Evolutionary conservation across 345 rosid genomes (phyloP).

Genomic region (Bruguiera gymnorhiza): DNA sequence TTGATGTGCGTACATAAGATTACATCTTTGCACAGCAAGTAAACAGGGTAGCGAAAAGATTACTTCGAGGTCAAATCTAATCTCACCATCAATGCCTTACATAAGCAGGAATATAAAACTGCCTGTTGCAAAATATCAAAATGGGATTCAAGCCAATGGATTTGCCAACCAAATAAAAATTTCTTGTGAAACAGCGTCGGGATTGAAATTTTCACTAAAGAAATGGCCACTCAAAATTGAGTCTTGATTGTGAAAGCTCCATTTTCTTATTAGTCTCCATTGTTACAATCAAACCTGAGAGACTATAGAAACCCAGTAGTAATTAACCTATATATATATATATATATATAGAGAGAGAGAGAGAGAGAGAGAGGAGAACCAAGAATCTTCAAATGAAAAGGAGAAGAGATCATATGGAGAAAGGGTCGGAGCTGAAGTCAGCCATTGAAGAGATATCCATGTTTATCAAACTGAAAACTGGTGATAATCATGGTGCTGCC

Average conservation of each 20-base stretch:
- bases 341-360: no score
- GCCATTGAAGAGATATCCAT: constrained; percentile 77
- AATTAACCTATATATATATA: not conserved
- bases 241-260: not conserved
- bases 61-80: constrained; percentile 42
- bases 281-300: constrained; percentile 3
- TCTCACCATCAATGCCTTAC: constrained; percentile 30
- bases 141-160: constrained; percentile 13
- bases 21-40: not conserved
- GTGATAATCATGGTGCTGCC: constrained; percentile 26
- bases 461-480: constrained; percentile 39
- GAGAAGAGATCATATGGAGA: constrained; percentile 57
- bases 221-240: not conserved
- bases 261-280: not conserved
- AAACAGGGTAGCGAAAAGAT: constrained; percentile 21
- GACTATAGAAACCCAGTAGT: not conserved
- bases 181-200: not conserved
- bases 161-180: constrained; percentile 1
- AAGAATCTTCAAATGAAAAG: constrained; percentile 51
- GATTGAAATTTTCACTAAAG: not conserved
- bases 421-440: constrained; percentile 54
- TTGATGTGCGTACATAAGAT: not conserved
- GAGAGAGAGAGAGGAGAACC: not conserved
- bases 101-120: not conserved
- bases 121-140: not conserved